A percentile compares a stretch with the other conserved stretches of the same genome.
phyloP scores from a whole-genome alignment of 192 early-diverging fungal genomes.

The Coemansia sp. region DNA sequence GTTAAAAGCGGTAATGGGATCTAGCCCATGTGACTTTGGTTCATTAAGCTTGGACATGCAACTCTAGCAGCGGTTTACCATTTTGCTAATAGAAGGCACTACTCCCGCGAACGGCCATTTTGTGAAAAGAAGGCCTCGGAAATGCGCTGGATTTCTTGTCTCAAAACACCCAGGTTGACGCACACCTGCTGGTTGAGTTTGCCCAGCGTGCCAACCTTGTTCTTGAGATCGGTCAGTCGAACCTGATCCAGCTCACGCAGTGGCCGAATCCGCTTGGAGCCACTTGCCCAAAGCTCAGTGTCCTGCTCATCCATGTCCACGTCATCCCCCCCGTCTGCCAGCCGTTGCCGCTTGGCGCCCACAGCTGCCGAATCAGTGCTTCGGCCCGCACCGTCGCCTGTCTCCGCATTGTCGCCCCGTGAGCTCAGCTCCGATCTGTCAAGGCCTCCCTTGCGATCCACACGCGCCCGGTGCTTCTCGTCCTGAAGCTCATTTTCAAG shows the following conservation, averaged over 20 bases:
- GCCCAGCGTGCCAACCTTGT: conserved; percentile 43
- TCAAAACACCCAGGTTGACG: conserved; percentile 36
- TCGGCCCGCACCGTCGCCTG: not conserved
- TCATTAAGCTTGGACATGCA: not conserved
- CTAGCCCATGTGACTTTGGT: not conserved
- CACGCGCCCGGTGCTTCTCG: conserved; percentile 39
- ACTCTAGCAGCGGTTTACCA: too few relatives aligned
- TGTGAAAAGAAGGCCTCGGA: conserved; percentile 8
- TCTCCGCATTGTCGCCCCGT: not conserved
- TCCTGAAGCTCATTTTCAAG: conserved; percentile 35
- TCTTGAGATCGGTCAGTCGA: conserved; percentile 31
- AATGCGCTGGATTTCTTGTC: conserved; percentile 46
- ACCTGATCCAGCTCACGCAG: conserved; percentile 49
- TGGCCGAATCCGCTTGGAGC: conserved; percentile 22
- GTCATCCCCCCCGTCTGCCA: conserved; percentile 14
- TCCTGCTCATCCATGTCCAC: conserved; percentile 12
- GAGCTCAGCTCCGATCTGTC: not conserved
- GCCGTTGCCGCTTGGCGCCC: conserved; percentile 20
- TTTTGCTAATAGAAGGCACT: too few relatives aligned
- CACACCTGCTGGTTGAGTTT: conserved; percentile 49
- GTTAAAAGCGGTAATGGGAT: not conserved
- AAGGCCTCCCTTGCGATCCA: not conserved
- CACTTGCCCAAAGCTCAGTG: not conserved
- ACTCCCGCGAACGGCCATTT: too few relatives aligned
- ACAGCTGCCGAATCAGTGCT: not conserved